phyloP scores from a whole-genome alignment of 2,329 filamentous ascomycete genomes.

The Verticillium alfalfae region DNA sequence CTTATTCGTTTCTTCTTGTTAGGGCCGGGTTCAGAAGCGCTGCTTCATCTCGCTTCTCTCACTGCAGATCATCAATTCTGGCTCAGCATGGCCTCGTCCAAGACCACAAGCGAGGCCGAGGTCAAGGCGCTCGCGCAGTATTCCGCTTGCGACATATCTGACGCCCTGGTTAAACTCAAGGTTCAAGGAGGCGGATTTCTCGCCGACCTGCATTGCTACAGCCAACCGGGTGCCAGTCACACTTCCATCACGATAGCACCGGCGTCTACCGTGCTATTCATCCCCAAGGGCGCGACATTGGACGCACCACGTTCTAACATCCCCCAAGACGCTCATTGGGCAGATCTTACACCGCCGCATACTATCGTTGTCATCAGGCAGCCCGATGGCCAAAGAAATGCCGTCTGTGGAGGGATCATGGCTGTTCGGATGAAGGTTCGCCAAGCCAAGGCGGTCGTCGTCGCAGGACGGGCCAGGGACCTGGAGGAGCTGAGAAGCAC shows the following conservation, averaged over 20 bases:
- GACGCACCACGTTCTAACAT: conserved; percentile 38
- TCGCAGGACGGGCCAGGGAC: conserved; percentile 64
- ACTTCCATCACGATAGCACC: conserved; percentile 37
- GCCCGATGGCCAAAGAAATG: conserved; percentile 59
- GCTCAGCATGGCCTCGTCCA: not conserved
- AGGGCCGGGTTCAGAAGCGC: not conserved
- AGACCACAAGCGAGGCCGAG: not conserved
- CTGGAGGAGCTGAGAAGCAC: conserved; percentile 51
- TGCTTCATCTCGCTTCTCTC: not conserved
- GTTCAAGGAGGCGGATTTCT: conserved; percentile 62
- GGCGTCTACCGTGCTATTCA: conserved; percentile 59
- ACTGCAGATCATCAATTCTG: not conserved
- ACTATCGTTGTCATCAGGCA: conserved; percentile 65
- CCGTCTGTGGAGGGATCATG: conserved; percentile 73
- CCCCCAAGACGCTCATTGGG: conserved; percentile 58
- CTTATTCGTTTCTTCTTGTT: not conserved
- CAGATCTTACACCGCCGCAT: conserved; percentile 54
- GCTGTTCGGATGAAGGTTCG: conserved; percentile 61
- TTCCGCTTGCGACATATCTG: conserved; percentile 57
- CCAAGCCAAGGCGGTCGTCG: conserved; percentile 56
- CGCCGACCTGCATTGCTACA: conserved; percentile 43
- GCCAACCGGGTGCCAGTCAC: conserved; percentile 17
- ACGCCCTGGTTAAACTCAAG: conserved; percentile 66
- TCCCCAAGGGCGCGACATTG: conserved; percentile 44
- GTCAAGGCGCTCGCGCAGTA: conserved; percentile 25